phyloP scores from a whole-genome alignment of 1,139 yeast genomes.

The Diutina mesorugosa region DNA sequence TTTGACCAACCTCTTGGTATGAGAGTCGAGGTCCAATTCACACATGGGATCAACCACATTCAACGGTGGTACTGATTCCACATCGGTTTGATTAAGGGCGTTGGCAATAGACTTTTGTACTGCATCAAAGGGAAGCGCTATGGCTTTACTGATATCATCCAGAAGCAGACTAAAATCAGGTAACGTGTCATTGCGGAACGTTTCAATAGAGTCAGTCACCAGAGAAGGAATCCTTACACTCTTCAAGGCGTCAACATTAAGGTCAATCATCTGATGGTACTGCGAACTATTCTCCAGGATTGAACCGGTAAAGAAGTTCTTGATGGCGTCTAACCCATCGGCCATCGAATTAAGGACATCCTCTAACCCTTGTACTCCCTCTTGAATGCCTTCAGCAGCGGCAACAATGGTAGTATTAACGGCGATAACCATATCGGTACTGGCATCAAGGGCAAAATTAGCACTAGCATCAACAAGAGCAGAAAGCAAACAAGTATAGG shows the following conservation, averaged over 20 bases:
- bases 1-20: not conserved
- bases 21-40: not conserved
- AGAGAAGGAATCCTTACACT: not conserved
- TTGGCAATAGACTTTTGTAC: not conserved
- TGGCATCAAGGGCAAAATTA: not conserved
- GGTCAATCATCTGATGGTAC: not conserved
- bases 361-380: not conserved
- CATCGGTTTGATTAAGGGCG: not conserved
- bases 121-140: not conserved
- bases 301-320: not conserved
- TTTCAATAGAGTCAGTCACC: not conserved
- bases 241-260: not conserved
- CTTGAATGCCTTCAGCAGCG: not conserved
- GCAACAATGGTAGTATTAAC: not conserved
- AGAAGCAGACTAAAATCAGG: not conserved
- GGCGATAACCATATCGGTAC: not conserved
- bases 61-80: not conserved
- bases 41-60: not conserved
- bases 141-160: not conserved
- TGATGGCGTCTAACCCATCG: not conserved
- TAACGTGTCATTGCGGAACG: not conserved
- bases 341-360: not conserved
- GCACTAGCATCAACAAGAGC: not conserved
- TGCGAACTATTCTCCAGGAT: not conserved
- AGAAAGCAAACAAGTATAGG: not conserved